phyloP scores from a whole-genome alignment of 345 rosid species.

The Rhodamnia argentea region DNA sequence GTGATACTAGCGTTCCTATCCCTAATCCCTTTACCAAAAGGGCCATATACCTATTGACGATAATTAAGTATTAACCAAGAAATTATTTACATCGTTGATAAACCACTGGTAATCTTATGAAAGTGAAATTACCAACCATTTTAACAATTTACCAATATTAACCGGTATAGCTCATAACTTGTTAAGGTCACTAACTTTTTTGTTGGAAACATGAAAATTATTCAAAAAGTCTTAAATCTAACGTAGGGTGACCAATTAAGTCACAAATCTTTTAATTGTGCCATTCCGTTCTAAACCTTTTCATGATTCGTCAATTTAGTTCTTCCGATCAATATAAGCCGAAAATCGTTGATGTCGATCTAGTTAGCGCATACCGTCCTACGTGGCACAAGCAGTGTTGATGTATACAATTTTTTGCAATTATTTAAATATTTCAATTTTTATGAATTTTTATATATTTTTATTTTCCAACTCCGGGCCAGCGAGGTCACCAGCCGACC shows the following conservation, averaged over 20 bases:
- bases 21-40: no score
- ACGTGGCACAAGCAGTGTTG: fast-evolving
- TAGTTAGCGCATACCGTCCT: background rate
- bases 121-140: background rate
- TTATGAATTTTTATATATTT: no score
- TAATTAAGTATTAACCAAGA: background rate
- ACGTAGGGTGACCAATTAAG: fast-evolving
- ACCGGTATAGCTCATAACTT: fast-evolving
- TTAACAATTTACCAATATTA: background rate
- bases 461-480: background rate
- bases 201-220: background rate
- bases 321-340: fast-evolving
- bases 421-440: background rate
- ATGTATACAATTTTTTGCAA: background rate
- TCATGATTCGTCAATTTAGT: background rate
- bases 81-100: background rate
- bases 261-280: fast-evolving
- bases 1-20: no score
- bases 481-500: background rate
- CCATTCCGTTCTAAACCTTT: background rate
- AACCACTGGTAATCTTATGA: background rate
- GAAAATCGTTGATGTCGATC: fast-evolving
- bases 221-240: fast-evolving
- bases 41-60: no score
- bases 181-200: background rate